Evolutionary conservation across 495 filamentous ascomycete genomes (phyloP).

Genomic region (Podospora appendiculata): DNA sequence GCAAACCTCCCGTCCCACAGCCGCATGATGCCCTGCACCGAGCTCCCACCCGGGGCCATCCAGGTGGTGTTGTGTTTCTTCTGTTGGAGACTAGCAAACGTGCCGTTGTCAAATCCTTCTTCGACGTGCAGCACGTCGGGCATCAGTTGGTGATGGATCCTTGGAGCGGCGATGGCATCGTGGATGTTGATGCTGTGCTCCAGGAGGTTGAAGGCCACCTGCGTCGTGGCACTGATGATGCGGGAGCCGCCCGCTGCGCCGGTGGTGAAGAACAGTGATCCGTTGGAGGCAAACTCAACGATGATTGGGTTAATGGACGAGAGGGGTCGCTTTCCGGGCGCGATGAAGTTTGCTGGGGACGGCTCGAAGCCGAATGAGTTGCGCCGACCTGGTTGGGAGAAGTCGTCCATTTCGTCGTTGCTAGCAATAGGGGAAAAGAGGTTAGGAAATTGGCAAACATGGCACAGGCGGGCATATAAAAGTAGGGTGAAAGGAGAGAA

Average conservation of each 20-base stretch:
- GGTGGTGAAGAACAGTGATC: slow-evolving; percentile 58
- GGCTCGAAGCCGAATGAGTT: slow-evolving; percentile 82
- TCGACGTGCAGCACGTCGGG: slow-evolving; percentile 67
- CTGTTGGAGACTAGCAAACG: slow-evolving; percentile 53
- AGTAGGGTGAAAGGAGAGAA: neutral
- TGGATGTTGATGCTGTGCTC: slow-evolving; percentile 52
- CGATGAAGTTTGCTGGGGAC: slow-evolving; percentile 72
- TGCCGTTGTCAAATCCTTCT: slow-evolving; percentile 57
- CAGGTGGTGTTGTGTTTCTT: slow-evolving; percentile 71
- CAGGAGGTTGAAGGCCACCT: slow-evolving; percentile 66
- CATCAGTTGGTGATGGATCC: slow-evolving; percentile 77
- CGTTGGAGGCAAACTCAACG: slow-evolving; percentile 53
- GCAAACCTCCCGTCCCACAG: slow-evolving; percentile 59
- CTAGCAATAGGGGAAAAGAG: neutral
- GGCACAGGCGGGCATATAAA: no score
- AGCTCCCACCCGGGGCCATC: slow-evolving; percentile 54
- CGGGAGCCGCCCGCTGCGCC: slow-evolving; percentile 81
- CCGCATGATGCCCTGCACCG: slow-evolving; percentile 63
- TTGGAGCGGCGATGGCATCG: slow-evolving; percentile 56
- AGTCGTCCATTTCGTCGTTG: slow-evolving; percentile 94
- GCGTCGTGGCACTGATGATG: slow-evolving; percentile 79
- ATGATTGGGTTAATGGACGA: slow-evolving; percentile 75
- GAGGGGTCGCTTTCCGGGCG: slow-evolving; percentile 71
- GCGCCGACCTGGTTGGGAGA: slow-evolving; percentile 64
- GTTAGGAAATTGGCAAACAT: no score